phyloP scores from a whole-genome alignment of 257 asterid genomes.

The Henckelia pumila region DNA sequence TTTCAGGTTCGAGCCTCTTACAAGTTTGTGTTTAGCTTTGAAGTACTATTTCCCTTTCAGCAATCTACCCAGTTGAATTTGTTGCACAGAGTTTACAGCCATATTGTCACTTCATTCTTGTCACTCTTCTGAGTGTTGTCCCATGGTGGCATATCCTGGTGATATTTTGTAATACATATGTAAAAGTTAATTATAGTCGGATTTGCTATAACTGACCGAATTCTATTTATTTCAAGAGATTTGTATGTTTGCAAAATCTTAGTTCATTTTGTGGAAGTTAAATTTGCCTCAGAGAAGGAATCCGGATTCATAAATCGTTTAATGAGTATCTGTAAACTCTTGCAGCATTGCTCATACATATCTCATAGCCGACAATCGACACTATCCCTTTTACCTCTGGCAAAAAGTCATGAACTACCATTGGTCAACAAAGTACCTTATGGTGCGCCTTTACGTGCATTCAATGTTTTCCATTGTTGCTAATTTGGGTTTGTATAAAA shows the following conservation, averaged over 20 bases:
- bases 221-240: neutral
- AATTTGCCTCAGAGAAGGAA: neutral
- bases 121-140: neutral
- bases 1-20: conserved; percentile 63
- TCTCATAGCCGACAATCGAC: conserved; percentile 93
- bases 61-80: neutral
- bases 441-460: conserved; percentile 66
- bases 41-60: neutral
- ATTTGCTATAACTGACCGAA: conserved; percentile 2
- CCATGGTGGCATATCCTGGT: neutral
- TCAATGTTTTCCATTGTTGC: conserved; percentile 73
- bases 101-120: conserved; percentile 5
- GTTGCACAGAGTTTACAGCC: neutral
- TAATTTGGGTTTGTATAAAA: conserved; percentile 54
- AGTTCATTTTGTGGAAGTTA: neutral
- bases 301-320: conserved; percentile 2
- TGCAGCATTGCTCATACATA: conserved; percentile 96
- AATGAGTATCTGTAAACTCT: conserved; percentile 9
- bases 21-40: conserved; percentile 9
- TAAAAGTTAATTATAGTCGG: neutral
- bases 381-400: conserved; percentile 91
- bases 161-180: neutral
- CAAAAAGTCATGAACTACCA: conserved; percentile 66
- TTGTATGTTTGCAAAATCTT: neutral
- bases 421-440: conserved; percentile 64